Evolutionary conservation across 495 filamentous ascomycete species (phyloP), one percentile per base, ranked within the genome.

Genomic region (Glarea lozoyensis): DNA sequence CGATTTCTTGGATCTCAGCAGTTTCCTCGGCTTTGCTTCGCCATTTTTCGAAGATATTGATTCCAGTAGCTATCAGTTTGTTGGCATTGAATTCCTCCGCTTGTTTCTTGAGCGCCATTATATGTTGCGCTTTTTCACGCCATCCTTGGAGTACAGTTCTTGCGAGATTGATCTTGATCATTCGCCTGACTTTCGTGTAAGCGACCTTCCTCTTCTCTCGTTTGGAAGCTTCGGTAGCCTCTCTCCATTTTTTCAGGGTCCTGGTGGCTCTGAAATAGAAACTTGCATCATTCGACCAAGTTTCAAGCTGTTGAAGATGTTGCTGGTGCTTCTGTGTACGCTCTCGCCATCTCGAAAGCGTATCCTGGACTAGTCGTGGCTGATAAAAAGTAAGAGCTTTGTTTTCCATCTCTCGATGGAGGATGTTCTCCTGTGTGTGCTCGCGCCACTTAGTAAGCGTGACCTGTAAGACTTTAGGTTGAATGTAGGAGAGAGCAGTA

Each of bases 211-310:
- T 68, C 33, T 73, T 75, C 41, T 69, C 64, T 43, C 73, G 70
- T 21, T 69, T 63, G 6, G 72, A 65, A 33, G 70, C 60, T 22
- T 67, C 48, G 5, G 66, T 66, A 11, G 75, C 70, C 34, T 60
- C 58, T 36, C 66, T 67, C 81, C 79, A 85, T 19, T 46, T 46
- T 40, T 73, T 77, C 18, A 81, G 43, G n/a, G 60, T 56, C 45
- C 64, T 67, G 12, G 66, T 75, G 22, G 70, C 63, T 17, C 70
- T 42, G 43, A 82, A 76, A 49, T 79, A 86, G 38, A 75, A 83
- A 9, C 62, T 49, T 9, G 77, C 78, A 55, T 79, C 64, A 7
- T 51, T 49, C 15, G 79, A 67, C 72, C 72, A 73, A 7, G 52
- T 60, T 29, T 76, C 61, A 19, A 84, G 58, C 41, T 74, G 62